A percentile compares a stretch with the other conserved stretches of the same genome.
These are phyloP conservation scores for Ophiostoma fasciatum DNA, from an alignment of 2,329 filamentous ascomycete genomes.

Conservation along the genomic window DNA sequence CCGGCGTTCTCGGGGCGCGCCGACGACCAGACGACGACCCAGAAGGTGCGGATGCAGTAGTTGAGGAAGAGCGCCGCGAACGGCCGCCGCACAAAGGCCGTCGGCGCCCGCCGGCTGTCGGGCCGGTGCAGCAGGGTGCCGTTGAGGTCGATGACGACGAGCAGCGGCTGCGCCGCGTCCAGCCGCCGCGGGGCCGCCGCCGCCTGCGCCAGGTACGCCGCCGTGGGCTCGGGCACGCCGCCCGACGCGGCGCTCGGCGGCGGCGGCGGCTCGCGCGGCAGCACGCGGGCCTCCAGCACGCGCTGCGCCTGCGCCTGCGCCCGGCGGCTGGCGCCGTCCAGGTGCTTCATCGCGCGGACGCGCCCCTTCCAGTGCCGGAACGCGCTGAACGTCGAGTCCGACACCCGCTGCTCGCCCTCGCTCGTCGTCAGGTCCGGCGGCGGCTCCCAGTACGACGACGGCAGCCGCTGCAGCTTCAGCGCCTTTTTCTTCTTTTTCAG, in stretches of 20 bases:
- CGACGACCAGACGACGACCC: conserved; percentile 83
- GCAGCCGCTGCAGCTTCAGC: no score
- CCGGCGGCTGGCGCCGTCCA: no score
- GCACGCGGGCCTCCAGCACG: no score
- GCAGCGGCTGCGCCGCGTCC: conserved; percentile 45
- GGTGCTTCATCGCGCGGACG: no score
- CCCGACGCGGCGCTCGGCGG: conserved; percentile 18
- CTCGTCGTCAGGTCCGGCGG: no score
- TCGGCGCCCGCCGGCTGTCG: conserved; percentile 26
- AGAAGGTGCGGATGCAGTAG: conserved; percentile 60
- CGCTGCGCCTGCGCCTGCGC: no score
- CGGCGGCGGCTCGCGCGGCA: neutral
- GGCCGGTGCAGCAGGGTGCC: conserved; percentile 73
- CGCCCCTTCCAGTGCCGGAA: no score
- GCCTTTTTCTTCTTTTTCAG: no score
- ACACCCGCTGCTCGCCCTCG: no score
- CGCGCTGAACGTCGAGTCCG: no score
- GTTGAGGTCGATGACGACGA: conserved; percentile 85
- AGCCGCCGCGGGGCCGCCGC: conserved; percentile 12
- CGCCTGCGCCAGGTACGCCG: conserved; percentile 45
- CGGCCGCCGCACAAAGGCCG: conserved; percentile 50
- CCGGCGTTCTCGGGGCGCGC: conserved; percentile 59
- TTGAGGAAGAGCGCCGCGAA: conserved; percentile 53
- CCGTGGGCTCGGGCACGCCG: conserved; percentile 45
- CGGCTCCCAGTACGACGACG: no score